phyloP scores from a whole-genome alignment of 179 eudicot species.

The Patellifolia procumbens region DNA sequence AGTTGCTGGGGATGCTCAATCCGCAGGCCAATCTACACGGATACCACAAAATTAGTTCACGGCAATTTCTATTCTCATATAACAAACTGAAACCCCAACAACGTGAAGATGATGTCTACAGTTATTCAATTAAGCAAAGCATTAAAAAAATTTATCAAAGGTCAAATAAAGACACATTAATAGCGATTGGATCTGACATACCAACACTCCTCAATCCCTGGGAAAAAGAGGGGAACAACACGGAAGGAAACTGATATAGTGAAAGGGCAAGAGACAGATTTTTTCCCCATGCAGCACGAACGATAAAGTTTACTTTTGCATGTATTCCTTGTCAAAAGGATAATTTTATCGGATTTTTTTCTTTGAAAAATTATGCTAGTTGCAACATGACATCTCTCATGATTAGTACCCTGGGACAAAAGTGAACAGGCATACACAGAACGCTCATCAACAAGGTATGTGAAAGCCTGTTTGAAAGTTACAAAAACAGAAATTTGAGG shows the following conservation, averaged over 20 bases:
- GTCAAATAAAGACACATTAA: background rate
- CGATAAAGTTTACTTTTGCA: background rate
- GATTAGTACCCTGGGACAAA: background rate
- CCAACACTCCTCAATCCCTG: background rate
- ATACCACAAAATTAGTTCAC: conserved; percentile 12
- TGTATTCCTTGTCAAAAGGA: background rate
- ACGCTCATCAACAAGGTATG: background rate
- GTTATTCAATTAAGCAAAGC: background rate
- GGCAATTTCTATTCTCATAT: conserved; percentile 7
- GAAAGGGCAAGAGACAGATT: background rate
- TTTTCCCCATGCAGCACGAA: background rate
- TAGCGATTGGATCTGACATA: background rate
- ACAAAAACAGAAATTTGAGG: background rate
- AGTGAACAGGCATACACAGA: background rate
- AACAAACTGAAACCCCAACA: background rate
- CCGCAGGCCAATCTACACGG: conserved; percentile 75
- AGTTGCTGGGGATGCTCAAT: conserved; percentile 94
- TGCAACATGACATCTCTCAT: background rate
- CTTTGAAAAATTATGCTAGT: background rate
- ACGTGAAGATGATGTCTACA: background rate
- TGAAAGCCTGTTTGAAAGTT: background rate
- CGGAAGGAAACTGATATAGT: background rate
- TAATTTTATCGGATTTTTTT: too few species aligned
- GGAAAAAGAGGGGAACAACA: background rate
- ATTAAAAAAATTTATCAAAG: background rate